phyloP scores from a whole-genome alignment of 176 grass and related monocot species.

The Hyparrhenia diplandra region DNA sequence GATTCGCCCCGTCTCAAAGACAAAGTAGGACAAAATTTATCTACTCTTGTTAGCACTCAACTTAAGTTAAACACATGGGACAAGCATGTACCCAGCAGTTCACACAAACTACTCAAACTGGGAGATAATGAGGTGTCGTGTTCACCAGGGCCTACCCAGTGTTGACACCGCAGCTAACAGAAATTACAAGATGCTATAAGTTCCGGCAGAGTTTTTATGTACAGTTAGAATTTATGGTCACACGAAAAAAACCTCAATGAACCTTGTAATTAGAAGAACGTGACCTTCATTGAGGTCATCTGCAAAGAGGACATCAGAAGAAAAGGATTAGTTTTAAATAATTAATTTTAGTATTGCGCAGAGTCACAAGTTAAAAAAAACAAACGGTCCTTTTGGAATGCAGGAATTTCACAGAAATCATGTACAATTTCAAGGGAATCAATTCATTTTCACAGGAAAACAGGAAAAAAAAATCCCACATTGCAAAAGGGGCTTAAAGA shows the following conservation, averaged over 20 bases:
- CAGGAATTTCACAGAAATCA: not conserved
- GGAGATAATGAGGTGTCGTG: not conserved
- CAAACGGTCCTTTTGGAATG: not conserved
- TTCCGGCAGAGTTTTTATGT: slow-evolving; percentile 39
- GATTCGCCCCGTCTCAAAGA: not conserved
- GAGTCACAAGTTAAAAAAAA: not conserved
- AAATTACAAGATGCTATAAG: slow-evolving; percentile 35
- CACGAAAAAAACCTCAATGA: not conserved
- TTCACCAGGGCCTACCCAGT: not conserved
- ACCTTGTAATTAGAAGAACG: not conserved
- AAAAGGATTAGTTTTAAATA: not conserved
- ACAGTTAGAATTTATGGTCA: slow-evolving; percentile 29
- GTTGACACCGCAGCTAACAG: not conserved
- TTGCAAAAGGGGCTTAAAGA: not conserved
- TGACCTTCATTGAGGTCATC: slow-evolving; percentile 5
- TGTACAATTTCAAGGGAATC: not conserved
- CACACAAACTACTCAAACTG: slow-evolving; percentile 12
- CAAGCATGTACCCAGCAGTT: not conserved
- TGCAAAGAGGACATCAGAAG: slow-evolving; percentile 2
- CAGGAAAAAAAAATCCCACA: not conserved
- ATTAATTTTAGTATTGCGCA: not conserved
- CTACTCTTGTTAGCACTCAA: not conserved
- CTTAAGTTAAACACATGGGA: not conserved
- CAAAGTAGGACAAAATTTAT: slow-evolving; percentile 8
- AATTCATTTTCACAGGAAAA: not conserved